Percentiles rank a stretch among this genome's conserved stretches.
Evolutionary conservation across 2,329 filamentous ascomycete genomes (phyloP).

Genomic region (Colletotrichum musicola): DNA sequence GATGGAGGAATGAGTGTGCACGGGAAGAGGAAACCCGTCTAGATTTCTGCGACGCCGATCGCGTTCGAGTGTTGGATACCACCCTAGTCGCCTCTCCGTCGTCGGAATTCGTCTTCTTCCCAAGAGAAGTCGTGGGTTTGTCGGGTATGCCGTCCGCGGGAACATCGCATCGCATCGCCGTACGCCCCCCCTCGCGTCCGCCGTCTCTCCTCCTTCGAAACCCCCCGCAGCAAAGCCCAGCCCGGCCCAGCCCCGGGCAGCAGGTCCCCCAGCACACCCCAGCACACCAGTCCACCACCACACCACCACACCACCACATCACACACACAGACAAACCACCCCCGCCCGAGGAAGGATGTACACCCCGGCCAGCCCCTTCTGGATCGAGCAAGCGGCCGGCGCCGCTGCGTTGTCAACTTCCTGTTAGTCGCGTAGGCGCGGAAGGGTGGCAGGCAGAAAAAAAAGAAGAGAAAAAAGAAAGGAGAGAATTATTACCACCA

Average conservation of each 20-base stretch:
- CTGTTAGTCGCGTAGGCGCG: neutral
- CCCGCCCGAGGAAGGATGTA: neutral
- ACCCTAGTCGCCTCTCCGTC: neutral
- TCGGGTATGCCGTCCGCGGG: conserved; percentile 13
- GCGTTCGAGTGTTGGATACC: neutral
- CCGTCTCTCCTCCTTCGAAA: neutral
- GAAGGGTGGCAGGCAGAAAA: neutral
- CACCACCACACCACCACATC: neutral
- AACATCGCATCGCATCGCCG: conserved; percentile 4
- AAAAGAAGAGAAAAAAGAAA: neutral
- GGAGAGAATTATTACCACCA: too few relatives aligned
- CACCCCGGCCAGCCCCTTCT: conserved; percentile 3
- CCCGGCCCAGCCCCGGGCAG: too few relatives aligned
- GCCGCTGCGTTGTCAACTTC: conserved; percentile 20
- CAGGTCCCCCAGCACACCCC: neutral
- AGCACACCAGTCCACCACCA: neutral
- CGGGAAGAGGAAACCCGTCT: neutral
- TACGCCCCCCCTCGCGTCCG: too few relatives aligned
- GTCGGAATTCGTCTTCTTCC: neutral
- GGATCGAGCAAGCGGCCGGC: conserved; percentile 35
- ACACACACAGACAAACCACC: too few relatives aligned
- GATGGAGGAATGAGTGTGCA: neutral
- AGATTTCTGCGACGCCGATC: neutral
- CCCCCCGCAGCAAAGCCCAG: neutral
- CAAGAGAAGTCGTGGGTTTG: neutral